Evolutionary conservation across 371 early-diverging fungal genomes (phyloP).

Genomic region (Mortierella polycephala): DNA sequence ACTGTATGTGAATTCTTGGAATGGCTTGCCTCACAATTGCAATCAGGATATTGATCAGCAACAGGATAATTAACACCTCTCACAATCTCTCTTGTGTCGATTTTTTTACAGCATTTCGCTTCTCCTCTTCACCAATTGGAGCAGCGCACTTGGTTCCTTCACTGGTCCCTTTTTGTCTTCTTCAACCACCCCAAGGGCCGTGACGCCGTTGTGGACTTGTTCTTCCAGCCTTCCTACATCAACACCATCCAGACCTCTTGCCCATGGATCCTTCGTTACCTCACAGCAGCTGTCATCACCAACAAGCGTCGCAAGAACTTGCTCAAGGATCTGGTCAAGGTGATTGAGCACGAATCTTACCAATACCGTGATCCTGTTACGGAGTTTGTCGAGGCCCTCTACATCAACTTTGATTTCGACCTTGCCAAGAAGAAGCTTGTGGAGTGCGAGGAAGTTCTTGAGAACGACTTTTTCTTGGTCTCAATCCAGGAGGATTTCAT

Average conservation of each 20-base stretch:
- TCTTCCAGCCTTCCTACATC: constrained; percentile 91
- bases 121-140: constrained; percentile 89
- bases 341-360: constrained; percentile 87
- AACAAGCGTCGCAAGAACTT: constrained; percentile 89
- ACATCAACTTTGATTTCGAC: constrained; percentile 93
- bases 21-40: not conserved
- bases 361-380: constrained; percentile 90
- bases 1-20: constrained; percentile 53
- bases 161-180: constrained; percentile 97
- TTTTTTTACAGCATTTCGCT: constrained; percentile 59
- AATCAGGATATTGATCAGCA: not conserved
- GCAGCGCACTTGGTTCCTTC: constrained; percentile 93
- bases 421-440: constrained; percentile 89
- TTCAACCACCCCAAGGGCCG: constrained; percentile 97
- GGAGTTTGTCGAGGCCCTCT: constrained; percentile 90
- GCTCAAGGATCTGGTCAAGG: constrained; percentile 91
- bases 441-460: constrained; percentile 87
- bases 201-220: constrained; percentile 92
- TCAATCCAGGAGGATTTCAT: constrained; percentile 88
- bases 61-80: not conserved
- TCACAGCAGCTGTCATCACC: constrained; percentile 89
- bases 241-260: constrained; percentile 96
- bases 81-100: not conserved
- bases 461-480: constrained; percentile 90
- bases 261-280: constrained; percentile 95